These are phyloP conservation scores for Fusarium sp. DNA, from an alignment of 2,329 filamentous ascomycete genomes.

Conservation along the genomic window DNA sequence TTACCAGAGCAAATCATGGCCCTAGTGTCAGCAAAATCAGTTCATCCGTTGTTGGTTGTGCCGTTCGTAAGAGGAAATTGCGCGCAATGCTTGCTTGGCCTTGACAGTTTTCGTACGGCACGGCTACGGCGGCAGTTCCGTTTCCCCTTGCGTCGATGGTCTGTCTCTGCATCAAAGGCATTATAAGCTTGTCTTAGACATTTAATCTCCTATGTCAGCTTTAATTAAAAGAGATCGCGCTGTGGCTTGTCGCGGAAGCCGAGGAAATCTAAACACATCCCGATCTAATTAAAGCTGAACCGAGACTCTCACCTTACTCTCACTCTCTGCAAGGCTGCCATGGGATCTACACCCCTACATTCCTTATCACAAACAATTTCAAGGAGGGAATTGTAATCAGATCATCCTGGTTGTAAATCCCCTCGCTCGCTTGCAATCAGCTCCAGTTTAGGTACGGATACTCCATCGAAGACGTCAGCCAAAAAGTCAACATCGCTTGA, in stretches of 20 bases:
- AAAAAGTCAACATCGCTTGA: not conserved
- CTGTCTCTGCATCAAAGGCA: constrained; percentile 2
- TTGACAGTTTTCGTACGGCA: not conserved
- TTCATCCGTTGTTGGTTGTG: constrained; percentile 7
- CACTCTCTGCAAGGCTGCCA: not conserved
- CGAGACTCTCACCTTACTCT: not conserved
- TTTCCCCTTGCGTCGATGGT: not conserved
- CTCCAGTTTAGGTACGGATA: not conserved
- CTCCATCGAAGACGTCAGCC: not conserved
- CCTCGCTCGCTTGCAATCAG: not conserved
- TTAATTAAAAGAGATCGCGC: not conserved
- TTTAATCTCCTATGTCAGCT: not conserved
- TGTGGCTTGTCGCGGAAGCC: constrained; percentile 8
- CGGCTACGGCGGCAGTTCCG: not conserved
- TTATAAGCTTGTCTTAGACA: constrained; percentile 15
- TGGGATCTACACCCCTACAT: not conserved
- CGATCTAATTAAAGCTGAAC: not conserved
- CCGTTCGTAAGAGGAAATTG: constrained; percentile 8
- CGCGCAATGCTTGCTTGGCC: not conserved
- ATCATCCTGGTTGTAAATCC: not conserved
- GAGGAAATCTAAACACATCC: not conserved
- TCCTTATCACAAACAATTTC: not conserved
- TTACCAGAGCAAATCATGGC: not conserved
- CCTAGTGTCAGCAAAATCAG: constrained; percentile 1
- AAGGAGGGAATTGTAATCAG: not conserved